Evolutionary conservation across 805 yeast species (phyloP).

Genomic region (Kodamaea kakaduensis): DNA sequence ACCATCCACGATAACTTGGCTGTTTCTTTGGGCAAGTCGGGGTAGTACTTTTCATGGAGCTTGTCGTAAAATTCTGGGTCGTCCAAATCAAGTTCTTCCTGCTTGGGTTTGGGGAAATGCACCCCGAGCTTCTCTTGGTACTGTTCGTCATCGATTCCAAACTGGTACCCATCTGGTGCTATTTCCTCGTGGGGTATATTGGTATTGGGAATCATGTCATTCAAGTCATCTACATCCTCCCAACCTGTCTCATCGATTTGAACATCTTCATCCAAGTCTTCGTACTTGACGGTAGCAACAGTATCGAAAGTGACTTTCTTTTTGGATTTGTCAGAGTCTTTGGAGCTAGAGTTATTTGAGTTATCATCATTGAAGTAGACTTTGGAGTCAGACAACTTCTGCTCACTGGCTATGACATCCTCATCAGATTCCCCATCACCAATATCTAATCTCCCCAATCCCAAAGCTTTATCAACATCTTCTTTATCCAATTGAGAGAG

Average conservation of each 20-base stretch:
- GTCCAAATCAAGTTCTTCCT: slow-evolving; percentile 50
- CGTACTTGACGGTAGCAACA: slow-evolving; percentile 26
- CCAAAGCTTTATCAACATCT: slow-evolving; percentile 37
- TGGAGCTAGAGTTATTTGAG: too few species aligned
- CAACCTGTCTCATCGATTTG: slow-evolving; percentile 37
- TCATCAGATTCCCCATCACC: slow-evolving; percentile 11
- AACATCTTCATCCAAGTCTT: slow-evolving; percentile 22
- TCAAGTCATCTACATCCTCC: slow-evolving; percentile 48
- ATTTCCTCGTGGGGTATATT: slow-evolving; percentile 39
- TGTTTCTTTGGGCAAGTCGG: slow-evolving; percentile 82
- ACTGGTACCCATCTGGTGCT: slow-evolving; percentile 41
- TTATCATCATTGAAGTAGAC: too few species aligned
- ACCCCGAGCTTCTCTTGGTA: slow-evolving; percentile 44
- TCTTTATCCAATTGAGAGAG: slow-evolving; percentile 30
- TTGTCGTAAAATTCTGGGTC: slow-evolving; percentile 78
- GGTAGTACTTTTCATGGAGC: slow-evolving; percentile 80
- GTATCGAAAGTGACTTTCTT: slow-evolving; percentile 33
- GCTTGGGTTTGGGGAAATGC: slow-evolving; percentile 61
- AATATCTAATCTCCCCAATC: slow-evolving; percentile 13
- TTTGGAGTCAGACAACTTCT: too few species aligned
- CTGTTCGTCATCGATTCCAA: slow-evolving; percentile 37
- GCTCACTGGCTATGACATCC: too few species aligned
- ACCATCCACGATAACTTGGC: slow-evolving; percentile 91
- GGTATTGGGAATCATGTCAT: slow-evolving; percentile 46
- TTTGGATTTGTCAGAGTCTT: slow-evolving; percentile 11